Percentiles rank a stretch among this genome's conserved stretches.
Conservation (phyloP, 768 basidiomycete species). For the Rhizopogon rudus region DNA sequence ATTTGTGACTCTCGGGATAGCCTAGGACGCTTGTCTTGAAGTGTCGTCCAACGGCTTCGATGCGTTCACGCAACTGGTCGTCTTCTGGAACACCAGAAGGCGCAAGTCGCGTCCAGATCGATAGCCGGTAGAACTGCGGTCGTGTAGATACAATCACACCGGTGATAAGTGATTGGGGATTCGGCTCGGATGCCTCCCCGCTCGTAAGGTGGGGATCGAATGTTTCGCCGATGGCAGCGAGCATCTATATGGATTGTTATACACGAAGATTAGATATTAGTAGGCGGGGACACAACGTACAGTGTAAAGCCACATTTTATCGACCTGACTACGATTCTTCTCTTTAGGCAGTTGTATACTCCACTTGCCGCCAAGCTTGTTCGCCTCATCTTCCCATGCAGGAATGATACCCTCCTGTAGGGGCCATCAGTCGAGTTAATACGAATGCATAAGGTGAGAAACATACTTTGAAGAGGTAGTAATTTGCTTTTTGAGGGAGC, state of each 20-base stretch:
- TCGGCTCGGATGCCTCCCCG: conserved; percentile 36
- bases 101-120: conserved; percentile 94
- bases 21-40: conserved; percentile 93
- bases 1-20: conserved; percentile 64
- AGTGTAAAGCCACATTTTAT: conserved; percentile 98
- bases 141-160: conserved; percentile 95
- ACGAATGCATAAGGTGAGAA: not conserved
- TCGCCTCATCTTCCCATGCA: conserved; percentile 96
- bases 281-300: conserved; percentile 36
- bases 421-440: conserved; percentile 4
- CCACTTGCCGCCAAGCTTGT: conserved; percentile 98
- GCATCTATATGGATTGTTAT: conserved; percentile 61
- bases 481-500: conserved; percentile 95
- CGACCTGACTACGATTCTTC: conserved; percentile 79
- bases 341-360: conserved; percentile 95
- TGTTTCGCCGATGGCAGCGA: conserved; percentile 98
- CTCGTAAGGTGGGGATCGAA: conserved; percentile 81
- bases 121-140: conserved; percentile 92
- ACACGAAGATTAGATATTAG: not conserved
- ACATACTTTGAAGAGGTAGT: conserved; percentile 95
- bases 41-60: conserved; percentile 79
- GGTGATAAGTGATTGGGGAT: conserved; percentile 66
- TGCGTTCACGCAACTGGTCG: conserved; percentile 69
- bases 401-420: conserved; percentile 89
- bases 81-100: conserved; percentile 53